Percentiles rank a stretch among this genome's conserved stretches.
Evolutionary conservation across 495 filamentous ascomycete species (phyloP).

Genomic region (Pseudevernia furfuracea): DNA sequence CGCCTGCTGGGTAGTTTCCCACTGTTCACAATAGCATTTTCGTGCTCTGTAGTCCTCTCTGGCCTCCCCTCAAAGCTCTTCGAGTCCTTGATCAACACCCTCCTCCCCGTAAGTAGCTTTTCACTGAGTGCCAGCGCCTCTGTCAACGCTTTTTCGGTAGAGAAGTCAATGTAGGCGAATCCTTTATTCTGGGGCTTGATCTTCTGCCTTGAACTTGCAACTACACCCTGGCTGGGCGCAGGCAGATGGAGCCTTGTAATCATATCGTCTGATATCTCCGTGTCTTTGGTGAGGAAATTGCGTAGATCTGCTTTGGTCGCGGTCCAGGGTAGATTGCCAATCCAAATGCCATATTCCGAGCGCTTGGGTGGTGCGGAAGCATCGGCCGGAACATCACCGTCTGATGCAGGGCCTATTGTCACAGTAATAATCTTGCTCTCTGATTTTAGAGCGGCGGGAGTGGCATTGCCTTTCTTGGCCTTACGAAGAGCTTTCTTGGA

Average conservation of each 20-base stretch:
- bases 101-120: slow-evolving; percentile 62
- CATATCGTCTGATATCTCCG: slow-evolving; percentile 53
- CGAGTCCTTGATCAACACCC: slow-evolving; percentile 83
- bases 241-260: slow-evolving; percentile 86
- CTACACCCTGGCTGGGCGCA: slow-evolving; percentile 25
- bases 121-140: slow-evolving; percentile 75
- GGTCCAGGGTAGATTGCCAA: slow-evolving; percentile 86
- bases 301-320: slow-evolving; percentile 62
- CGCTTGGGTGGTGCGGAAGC: slow-evolving; percentile 42
- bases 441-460: slow-evolving; percentile 30
- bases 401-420: slow-evolving; percentile 26
- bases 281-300: slow-evolving; percentile 64
- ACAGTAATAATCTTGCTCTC: slow-evolving; percentile 30
- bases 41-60: slow-evolving; percentile 42
- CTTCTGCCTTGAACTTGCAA: slow-evolving; percentile 31
- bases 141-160: slow-evolving; percentile 53
- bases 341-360: slow-evolving; percentile 82
- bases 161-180: slow-evolving; percentile 94
- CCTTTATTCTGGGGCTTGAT: slow-evolving; percentile 64
- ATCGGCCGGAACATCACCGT: slow-evolving; percentile 30
- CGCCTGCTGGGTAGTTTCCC: slow-evolving; percentile 62
- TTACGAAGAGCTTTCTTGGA: slow-evolving; percentile 84
- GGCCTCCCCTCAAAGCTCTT: slow-evolving; percentile 78
- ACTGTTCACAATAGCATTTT: slow-evolving; percentile 29
- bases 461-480: slow-evolving; percentile 63